Base-by-base conservation (phyloP, 176 grass and related monocot genomes). In the Triticum dicoccoides region DNA sequence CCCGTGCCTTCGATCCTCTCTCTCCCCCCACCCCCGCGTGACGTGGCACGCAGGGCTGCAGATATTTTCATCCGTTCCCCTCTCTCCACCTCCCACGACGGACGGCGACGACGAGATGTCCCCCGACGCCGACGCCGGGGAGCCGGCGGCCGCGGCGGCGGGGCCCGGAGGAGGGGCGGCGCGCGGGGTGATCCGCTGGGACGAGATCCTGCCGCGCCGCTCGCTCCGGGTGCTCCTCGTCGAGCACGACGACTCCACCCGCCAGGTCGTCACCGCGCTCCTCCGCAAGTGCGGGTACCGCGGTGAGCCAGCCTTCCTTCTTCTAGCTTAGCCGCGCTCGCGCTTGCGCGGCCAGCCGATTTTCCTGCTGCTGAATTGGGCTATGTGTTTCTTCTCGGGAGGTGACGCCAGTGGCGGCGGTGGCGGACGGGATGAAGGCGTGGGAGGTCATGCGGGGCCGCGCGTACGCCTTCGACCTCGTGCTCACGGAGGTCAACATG, bases 251-350 rank as follows among this genome's bases (percentile, higher is more conserved):
- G 90, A 94, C 88, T 94, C 92, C 87, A 99, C 97, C 0, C 89
- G 94, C 77, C 97, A 99, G 80, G 89, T 99, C 76, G 94, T 99
- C 82, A 89, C 92, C 76, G 94, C 97, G 61, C 97, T 99, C 29
- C 93, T 99, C 85, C 94, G 97, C 35, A 99, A 99, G 91, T 96
- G 92, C 90, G 90, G 90, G 2, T 99, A 99, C 83, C 94, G 91
- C 86, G 97, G 97, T 99, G 80, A 83, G 8, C 20, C 4, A 3
- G 2, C 8, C 8, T 1, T 9, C 2, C 4, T 0, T 13, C 24
- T 6, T 5, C n/a, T 9, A n/a, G 1, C 21, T 41, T 12, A 6
- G 34, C 18, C 8, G 35, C 13, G 67, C 67, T 69, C 8, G 35
- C 13, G 33, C 67, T 69, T 17, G 67, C 33, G 8, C 33, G 35